These are phyloP conservation scores for Chalaropsis ovoidea DNA, from an alignment of 2,329 filamentous ascomycete species.

Conservation along the genomic window DNA sequence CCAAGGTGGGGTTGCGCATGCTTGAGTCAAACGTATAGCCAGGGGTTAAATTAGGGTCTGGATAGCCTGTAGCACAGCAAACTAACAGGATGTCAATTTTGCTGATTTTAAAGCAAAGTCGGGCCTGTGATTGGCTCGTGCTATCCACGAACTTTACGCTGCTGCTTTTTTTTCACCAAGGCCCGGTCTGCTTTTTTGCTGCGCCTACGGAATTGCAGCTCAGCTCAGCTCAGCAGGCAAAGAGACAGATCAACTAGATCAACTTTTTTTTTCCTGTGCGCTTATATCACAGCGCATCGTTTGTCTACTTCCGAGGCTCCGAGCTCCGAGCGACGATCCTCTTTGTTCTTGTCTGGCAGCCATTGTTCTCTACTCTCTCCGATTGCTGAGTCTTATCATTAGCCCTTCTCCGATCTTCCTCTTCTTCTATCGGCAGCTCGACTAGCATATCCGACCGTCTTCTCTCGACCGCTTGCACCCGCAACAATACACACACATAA, in stretches of 20 bases:
- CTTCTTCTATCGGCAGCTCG: background rate
- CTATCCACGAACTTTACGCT: conserved; percentile 1
- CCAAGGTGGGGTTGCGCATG: background rate
- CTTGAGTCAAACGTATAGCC: background rate
- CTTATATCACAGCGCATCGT: conserved; percentile 3
- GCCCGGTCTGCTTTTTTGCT: background rate
- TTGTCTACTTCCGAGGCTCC: background rate
- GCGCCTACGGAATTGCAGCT: background rate
- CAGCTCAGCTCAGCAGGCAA: background rate
- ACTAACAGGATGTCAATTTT: background rate
- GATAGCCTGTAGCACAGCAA: background rate
- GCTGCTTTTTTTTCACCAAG: conserved; percentile 18
- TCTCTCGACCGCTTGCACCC: background rate
- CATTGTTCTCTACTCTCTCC: background rate
- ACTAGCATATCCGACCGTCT: background rate
- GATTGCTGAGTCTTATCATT: background rate
- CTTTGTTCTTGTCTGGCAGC: background rate
- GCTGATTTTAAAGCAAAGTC: conserved; percentile 15
- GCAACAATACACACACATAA: background rate
- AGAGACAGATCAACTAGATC: background rate
- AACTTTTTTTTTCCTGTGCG: background rate
- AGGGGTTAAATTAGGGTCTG: conserved; percentile 15
- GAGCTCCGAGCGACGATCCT: background rate
- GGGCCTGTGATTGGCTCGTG: conserved; percentile 20
- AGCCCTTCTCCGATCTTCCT: too few species aligned